Evolutionary conservation across 164 flowering plant genomes (phyloP).

Genomic region (Dillenia turbinata): DNA sequence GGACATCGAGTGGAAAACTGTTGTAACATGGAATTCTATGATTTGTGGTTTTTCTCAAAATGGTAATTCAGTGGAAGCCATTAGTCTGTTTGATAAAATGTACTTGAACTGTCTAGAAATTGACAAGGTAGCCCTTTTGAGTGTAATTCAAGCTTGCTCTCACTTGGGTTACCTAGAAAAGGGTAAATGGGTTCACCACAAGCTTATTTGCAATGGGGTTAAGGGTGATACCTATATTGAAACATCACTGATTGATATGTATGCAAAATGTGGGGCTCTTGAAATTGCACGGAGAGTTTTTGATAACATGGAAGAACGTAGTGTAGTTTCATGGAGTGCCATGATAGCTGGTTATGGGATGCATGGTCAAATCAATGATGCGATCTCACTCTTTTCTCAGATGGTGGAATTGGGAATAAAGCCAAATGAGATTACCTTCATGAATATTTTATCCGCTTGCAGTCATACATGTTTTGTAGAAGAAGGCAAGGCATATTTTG

Average conservation of each 20-base stretch:
- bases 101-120: constrained; percentile 33
- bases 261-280: constrained; percentile 77
- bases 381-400: constrained; percentile 42
- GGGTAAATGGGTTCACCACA: constrained; percentile 81
- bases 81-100: constrained; percentile 61
- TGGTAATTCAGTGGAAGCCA: constrained; percentile 55
- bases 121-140: constrained; percentile 53
- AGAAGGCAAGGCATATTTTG: constrained; percentile 55
- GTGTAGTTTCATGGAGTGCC: constrained; percentile 70
- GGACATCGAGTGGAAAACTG: constrained; percentile 23
- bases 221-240: constrained; percentile 36
- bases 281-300: constrained; percentile 49
- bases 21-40: constrained; percentile 80
- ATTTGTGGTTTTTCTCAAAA: constrained; percentile 61
- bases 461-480: constrained; percentile 70
- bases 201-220: constrained; percentile 47
- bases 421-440: constrained; percentile 68
- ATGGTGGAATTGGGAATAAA: constrained; percentile 56
- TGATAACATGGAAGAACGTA: constrained; percentile 40
- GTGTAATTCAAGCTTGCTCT: constrained; percentile 74
- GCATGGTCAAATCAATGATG: constrained; percentile 48
- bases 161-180: constrained; percentile 55
- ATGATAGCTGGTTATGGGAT: constrained; percentile 69
- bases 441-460: constrained; percentile 71
- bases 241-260: constrained; percentile 74